Evolutionary conservation across 306 rosid genomes (phyloP).

Genomic region (Datisca glomerata): DNA sequence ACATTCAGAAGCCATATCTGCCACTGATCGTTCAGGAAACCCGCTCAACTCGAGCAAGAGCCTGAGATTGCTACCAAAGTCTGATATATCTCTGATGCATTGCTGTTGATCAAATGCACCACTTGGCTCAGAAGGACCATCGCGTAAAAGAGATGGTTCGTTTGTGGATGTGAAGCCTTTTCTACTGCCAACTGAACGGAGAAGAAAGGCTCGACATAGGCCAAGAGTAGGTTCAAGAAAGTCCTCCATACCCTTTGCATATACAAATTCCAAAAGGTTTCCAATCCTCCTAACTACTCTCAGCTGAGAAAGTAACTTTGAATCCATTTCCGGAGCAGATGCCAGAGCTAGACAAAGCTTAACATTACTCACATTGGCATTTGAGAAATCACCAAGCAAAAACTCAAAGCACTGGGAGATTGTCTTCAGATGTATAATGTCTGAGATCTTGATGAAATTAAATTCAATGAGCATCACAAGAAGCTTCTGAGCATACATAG

Average conservation of each 20-base stretch:
- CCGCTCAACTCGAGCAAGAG: conserved; percentile 68
- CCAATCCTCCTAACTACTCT: conserved; percentile 89
- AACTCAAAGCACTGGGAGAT: conserved; percentile 95
- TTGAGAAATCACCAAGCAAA: conserved; percentile 88
- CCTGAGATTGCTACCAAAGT: conserved; percentile 70
- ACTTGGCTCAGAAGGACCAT: conserved; percentile 30
- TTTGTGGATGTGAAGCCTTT: conserved; percentile 41
- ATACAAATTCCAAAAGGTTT: conserved; percentile 71
- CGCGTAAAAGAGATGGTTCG: conserved; percentile 63
- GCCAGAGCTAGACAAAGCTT: conserved; percentile 81
- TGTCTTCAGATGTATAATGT: conserved; percentile 76
- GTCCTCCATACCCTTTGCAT: conserved; percentile 87
- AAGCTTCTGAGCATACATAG: conserved; percentile 90
- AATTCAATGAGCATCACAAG: conserved; percentile 93
- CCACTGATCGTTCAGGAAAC: conserved; percentile 35
- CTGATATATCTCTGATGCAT: conserved; percentile 69
- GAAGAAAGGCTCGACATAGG: conserved; percentile 81
- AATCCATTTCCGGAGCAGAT: conserved; percentile 91
- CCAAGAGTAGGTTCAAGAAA: conserved; percentile 85
- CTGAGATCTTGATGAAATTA: conserved; percentile 55
- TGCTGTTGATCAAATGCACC: conserved; percentile 54
- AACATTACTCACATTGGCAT: conserved; percentile 75
- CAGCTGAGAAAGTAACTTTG: conserved; percentile 82
- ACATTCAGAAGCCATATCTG: conserved; percentile 78
- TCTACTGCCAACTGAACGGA: conserved; percentile 50